Percentiles rank a stretch among this genome's conserved stretches.
Conservation (phyloP, 2,329 filamentous ascomycete species). For the Myriangium duriaei region DNA sequence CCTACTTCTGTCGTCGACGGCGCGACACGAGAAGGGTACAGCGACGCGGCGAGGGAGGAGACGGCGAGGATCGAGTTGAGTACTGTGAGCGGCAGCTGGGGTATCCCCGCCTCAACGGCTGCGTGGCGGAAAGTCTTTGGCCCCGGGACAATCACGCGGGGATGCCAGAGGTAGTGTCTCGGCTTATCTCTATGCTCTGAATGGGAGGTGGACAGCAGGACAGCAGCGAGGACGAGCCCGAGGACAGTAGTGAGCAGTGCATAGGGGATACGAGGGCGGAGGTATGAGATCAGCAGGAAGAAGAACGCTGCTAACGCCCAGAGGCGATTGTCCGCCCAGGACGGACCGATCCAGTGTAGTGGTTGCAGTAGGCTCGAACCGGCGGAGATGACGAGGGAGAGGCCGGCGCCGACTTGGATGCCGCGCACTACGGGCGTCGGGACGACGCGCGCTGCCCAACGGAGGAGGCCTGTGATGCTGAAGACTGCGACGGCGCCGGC, state of each 20-base stretch:
- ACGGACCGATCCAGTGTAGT: constrained; percentile 54
- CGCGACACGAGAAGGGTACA: constrained; percentile 43
- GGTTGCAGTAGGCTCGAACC: constrained; percentile 55
- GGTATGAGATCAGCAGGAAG: constrained; percentile 54
- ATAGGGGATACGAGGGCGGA: constrained; percentile 54
- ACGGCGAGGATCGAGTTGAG: constrained; percentile 89
- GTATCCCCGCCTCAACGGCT: constrained; percentile 57
- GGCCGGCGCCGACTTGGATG: constrained; percentile 83
- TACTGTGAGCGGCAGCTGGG: constrained; percentile 80
- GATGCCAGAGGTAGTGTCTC: constrained; percentile 44
- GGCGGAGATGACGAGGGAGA: constrained; percentile 70
- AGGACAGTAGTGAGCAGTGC: constrained; percentile 26
- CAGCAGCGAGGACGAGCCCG: constrained; percentile 53
- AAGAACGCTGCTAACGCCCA: constrained; percentile 67
- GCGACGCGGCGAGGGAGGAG: constrained; percentile 61
- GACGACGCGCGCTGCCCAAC: constrained; percentile 58
- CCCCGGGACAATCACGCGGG: constrained; percentile 38
- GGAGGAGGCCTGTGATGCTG: constrained; percentile 66
- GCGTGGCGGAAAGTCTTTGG: constrained; percentile 38
- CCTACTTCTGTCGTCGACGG: constrained; percentile 68
- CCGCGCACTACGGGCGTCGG: constrained; percentile 85
- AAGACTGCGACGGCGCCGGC: constrained; percentile 60
- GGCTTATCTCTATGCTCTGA: too few species aligned
- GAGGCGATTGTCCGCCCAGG: constrained; percentile 61
- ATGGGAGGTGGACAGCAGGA: constrained; percentile 24